phyloP scores from a whole-genome alignment of 352 stramenopile species.

The Globisporangium spinosum region DNA sequence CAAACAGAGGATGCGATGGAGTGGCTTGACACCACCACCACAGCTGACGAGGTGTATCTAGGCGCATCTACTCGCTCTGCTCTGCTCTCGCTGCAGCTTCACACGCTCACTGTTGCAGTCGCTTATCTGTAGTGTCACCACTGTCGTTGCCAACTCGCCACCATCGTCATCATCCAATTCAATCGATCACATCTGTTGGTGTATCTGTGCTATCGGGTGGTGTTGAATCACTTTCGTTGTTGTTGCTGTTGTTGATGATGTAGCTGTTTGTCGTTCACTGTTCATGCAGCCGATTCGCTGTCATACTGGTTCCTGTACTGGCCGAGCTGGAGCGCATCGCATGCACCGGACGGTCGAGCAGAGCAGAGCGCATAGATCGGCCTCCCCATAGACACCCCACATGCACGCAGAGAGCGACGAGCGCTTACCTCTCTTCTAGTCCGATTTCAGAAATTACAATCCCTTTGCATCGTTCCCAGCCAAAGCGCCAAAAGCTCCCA shows the following conservation, averaged over 20 bases:
- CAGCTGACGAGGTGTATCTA: background rate
- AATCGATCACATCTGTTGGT: background rate
- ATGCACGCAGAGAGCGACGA: slow-evolving; percentile 5
- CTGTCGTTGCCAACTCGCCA: background rate
- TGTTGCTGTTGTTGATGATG: background rate
- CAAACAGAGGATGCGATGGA: background rate
- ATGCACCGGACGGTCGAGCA: background rate
- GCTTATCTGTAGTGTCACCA: background rate
- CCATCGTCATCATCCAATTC: background rate
- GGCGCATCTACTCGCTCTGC: slow-evolving; percentile 1
- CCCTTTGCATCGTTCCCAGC: slow-evolving; percentile 13
- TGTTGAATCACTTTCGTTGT: background rate
- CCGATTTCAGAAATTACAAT: slow-evolving; percentile 82
- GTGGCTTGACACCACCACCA: background rate
- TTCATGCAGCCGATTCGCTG: background rate
- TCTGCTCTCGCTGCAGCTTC: background rate
- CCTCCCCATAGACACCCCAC: background rate
- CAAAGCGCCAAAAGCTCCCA: slow-evolving; percentile 21
- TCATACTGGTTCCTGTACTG: background rate
- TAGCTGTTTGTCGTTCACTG: background rate
- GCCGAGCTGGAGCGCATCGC: background rate
- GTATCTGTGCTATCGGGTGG: background rate
- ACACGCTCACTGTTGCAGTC: background rate
- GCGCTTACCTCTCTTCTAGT: slow-evolving; percentile 81
- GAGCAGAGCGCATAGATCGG: slow-evolving; percentile 1